Conservation (phyloP, 106 monocot species). For the Allium fistulosum region DNA sequence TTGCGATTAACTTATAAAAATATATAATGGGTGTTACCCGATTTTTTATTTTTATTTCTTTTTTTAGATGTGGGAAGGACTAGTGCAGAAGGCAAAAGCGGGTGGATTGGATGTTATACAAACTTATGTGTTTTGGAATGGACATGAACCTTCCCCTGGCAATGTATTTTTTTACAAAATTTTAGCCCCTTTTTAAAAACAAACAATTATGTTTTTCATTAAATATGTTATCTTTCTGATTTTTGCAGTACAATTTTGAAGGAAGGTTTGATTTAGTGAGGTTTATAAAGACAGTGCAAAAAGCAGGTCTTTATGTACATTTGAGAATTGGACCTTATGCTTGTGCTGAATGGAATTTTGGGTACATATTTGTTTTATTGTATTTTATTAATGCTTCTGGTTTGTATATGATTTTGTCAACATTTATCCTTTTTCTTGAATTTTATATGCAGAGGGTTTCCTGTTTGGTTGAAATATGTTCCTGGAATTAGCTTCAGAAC, state of each 20-base stretch:
- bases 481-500: conserved; percentile 55
- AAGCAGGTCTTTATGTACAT: conserved; percentile 43
- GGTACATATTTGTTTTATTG: conserved; percentile 17
- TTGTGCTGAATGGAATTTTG: conserved; percentile 77
- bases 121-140: conserved; percentile 69
- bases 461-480: conserved; percentile 77
- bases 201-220: not conserved
- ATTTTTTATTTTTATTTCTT: conserved; percentile 9
- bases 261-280: conserved; percentile 65
- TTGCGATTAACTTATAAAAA: not conserved
- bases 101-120: conserved; percentile 45
- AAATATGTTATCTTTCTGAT: not conserved
- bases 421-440: not conserved
- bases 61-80: conserved; percentile 41
- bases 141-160: conserved; percentile 53
- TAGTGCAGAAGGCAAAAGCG: conserved; percentile 35
- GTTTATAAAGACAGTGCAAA: conserved; percentile 61
- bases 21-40: not conserved
- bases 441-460: conserved; percentile 48
- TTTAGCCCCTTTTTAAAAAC: not conserved
- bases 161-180: conserved; percentile 18
- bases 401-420: conserved; percentile 1
- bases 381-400: not conserved
- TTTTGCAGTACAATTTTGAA: conserved; percentile 53
- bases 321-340: conserved; percentile 77